phyloP scores from a whole-genome alignment of 2,329 filamentous ascomycete species.

The Leptosphaerulina australis region DNA sequence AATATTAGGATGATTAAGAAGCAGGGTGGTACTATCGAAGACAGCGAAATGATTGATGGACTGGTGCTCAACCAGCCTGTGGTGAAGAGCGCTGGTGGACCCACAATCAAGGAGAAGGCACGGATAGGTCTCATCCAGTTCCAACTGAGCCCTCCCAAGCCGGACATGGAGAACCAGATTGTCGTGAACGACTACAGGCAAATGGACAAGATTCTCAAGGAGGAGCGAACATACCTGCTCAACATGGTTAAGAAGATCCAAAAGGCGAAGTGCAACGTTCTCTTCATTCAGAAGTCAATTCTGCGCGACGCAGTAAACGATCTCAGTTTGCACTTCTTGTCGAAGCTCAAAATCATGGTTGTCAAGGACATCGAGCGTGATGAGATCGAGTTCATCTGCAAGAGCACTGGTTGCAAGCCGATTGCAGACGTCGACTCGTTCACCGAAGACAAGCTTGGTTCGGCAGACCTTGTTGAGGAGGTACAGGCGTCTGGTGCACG shows the following conservation, averaged over 20 bases:
- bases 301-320: slow-evolving; percentile 98
- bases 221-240: slow-evolving; percentile 95
- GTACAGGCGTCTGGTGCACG: slow-evolving; percentile 83
- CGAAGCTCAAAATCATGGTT: slow-evolving; percentile 92
- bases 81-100: slow-evolving; percentile 90
- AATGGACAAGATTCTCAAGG: slow-evolving; percentile 99
- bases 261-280: slow-evolving; percentile 99
- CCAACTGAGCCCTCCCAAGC: slow-evolving; percentile 96
- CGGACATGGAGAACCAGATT: slow-evolving; percentile 99
- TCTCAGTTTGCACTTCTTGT: slow-evolving; percentile 93
- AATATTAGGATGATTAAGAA: slow-evolving; percentile 99
- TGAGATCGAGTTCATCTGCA: slow-evolving; percentile 99
- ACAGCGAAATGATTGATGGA: slow-evolving; percentile 96
- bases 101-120: slow-evolving; percentile 94
- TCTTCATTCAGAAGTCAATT: slow-evolving; percentile 98
- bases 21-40: slow-evolving; percentile 95
- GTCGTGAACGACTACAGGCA: slow-evolving; percentile 99
- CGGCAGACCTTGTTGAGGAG: slow-evolving; percentile 92
- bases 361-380: slow-evolving; percentile 99
- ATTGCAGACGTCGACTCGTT: slow-evolving; percentile 98
- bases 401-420: slow-evolving; percentile 97
- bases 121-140: slow-evolving; percentile 97
- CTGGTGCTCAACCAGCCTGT: slow-evolving; percentile 90
- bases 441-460: slow-evolving; percentile 96
- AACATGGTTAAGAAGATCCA: slow-evolving; percentile 99